Evolutionary conservation across 2,329 filamentous ascomycete species (phyloP).

Genomic region (Xylariaceae sp.): DNA sequence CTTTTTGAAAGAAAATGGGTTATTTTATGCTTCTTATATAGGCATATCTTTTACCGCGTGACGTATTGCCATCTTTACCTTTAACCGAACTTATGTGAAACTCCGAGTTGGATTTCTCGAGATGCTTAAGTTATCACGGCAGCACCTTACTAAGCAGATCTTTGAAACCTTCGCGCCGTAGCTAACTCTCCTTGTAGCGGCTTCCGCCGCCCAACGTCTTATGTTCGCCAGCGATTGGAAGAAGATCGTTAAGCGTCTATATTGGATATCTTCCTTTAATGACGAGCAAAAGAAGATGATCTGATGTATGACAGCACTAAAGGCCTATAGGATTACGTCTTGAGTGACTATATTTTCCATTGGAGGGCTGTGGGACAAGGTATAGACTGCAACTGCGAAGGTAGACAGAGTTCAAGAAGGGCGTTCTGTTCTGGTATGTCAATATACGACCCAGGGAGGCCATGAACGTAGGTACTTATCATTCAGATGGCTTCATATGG

Average conservation of each 20-base stretch:
- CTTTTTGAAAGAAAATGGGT: constrained; percentile 56
- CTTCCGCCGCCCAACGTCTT: constrained; percentile 73
- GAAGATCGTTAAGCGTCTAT: constrained; percentile 69
- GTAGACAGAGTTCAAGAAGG: neutral
- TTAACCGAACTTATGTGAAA: constrained; percentile 81
- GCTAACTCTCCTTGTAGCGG: constrained; percentile 72
- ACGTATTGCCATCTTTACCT: constrained; percentile 69
- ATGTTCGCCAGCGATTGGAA: constrained; percentile 95
- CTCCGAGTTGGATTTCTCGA: constrained; percentile 87
- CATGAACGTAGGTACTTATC: neutral
- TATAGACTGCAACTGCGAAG: neutral
- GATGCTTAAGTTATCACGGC: constrained; percentile 64
- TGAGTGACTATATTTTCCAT: too few species aligned
- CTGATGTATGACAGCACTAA: constrained; percentile 74
- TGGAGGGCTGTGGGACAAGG: too few species aligned
- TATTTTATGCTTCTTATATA: constrained; percentile 71
- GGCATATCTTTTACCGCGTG: constrained; percentile 70
- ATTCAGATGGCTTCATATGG: too few species aligned
- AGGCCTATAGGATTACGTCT: constrained; percentile 66
- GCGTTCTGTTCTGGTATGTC: neutral
- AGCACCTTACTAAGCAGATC: constrained; percentile 58
- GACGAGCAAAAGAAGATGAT: constrained; percentile 69
- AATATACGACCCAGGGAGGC: neutral
- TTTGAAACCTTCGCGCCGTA: constrained; percentile 71
- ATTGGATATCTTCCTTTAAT: constrained; percentile 65